Base-by-base conservation (phyloP, 2,329 filamentous ascomycete species). In the Colletotrichum sp. region DNA sequence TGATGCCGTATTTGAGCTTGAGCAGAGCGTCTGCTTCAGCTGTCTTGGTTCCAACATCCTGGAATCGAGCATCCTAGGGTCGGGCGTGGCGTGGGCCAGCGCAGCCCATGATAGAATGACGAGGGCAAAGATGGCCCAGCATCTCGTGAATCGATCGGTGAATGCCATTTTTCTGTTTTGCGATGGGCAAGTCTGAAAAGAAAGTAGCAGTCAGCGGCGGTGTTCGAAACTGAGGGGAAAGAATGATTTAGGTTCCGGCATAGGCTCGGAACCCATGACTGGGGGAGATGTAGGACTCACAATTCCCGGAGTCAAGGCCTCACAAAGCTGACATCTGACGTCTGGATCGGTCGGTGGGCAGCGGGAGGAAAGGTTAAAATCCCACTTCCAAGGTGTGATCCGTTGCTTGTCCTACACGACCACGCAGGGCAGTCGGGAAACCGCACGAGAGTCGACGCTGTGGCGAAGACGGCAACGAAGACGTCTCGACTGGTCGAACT, bases 1-100 rank as follows among this genome's bases (percentile, higher is more conserved):
- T 24, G 80, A 78, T 30, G 79, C 85, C 6, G 86, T 87, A 66
- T 87, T 87, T 78, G 84, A 79, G 52, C 71, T 81, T 57, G 85
- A 81, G 76, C 86, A 87, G n/a, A 86, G 72, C 10, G 72, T 66
- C 71, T 77, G 75, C 62, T 60, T 60, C 60, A 77, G n/a, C 36
- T 78, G 62, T 80, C 77, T 52, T 82, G 69, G 69, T 36, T 64
- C 34, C 9, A 76, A 21, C n/a, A 69, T 18, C 16, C 64, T 66
- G 16, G 64, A 21, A 18, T 52, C 44, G 44, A 52, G 44, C 44
- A 52, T 52, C 7, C 44, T 52, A 13, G 44, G 44, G 44, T 69
- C 65, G 18, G 70, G 59, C 12, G 24, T 57, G 28, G 75, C 75
- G 21, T 71, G 71, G 36, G 78, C 78, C n/a, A 81, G 15, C 10